Evolutionary conservation across 2,329 filamentous ascomycete genomes (phyloP), one percentile per base, ranked within the genome.

Genomic region (Diaporthe batatas): DNA sequence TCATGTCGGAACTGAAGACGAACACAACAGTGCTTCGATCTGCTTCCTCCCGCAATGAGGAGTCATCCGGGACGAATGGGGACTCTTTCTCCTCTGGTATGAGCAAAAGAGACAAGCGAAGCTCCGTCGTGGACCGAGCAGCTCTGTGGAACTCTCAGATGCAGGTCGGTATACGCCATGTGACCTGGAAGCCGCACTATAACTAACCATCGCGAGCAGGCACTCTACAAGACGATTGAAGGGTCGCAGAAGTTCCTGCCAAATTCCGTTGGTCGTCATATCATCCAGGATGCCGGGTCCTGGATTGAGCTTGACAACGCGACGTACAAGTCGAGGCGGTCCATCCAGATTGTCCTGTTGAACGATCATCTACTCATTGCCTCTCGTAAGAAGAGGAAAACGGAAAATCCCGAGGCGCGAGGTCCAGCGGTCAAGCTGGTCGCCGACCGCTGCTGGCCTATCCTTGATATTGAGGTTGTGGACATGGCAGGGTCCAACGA

Each of bases 261-360:
- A 18, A 96, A 95, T 70, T 89, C 95, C 25, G 91, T 93, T 25
- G 96, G 95, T n/a, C 92, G 96, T 51, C 97, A 98, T 80, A 95
- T 99, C 58, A 91, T 98, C 2, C 92, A 97, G 81, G 96, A 98
- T 81, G 97, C 95, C 5, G 93, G 94, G 1, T 90, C 93, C 62
- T 99, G 96, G 96, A 93, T 98, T 73, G 96, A 99, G 84, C 87
- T 99, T 74, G 97, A 99, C 83, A 97, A 96, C 75, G 96, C 96
- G 14, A 99, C 96, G 0, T 98, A 97, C 91, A 98, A 98, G 82
- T 94, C 96, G 5, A 89, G 93, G 75, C 88, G 96, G 54, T 92
- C 95, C 36, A 95, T 98, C 81, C 94, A 97, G 79, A 91, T 99
- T 74, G 95, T 98, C 73, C 83, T 99, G 72, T 87, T 99, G 3